These are phyloP conservation scores for Clavulina sp. DNA, from an alignment of 768 basidiomycete genomes.

Conservation along the genomic window DNA sequence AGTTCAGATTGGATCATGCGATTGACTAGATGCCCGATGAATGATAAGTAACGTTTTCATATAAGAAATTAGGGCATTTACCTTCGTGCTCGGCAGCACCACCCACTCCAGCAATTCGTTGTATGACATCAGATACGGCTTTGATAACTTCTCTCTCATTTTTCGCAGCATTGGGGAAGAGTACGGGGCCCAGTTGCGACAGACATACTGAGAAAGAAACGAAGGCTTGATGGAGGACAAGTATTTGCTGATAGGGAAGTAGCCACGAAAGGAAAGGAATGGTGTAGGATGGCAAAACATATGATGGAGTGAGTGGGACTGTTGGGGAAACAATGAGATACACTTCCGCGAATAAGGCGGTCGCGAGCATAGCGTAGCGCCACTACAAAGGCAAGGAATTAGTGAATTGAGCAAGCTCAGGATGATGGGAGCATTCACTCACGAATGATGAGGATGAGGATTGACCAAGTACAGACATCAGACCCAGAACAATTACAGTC, in stretches of 20 bases:
- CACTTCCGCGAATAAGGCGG: slow-evolving; percentile 43
- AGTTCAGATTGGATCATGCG: slow-evolving; percentile 37
- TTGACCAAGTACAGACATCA: slow-evolving; percentile 45
- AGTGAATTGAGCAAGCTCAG: neutral
- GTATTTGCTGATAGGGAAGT: slow-evolving; percentile 57
- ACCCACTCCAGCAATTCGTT: slow-evolving; percentile 23
- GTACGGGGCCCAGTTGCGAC: slow-evolving; percentile 47
- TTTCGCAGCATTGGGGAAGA: slow-evolving; percentile 26
- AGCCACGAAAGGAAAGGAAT: neutral
- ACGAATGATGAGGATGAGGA: slow-evolving; percentile 48
- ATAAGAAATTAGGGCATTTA: slow-evolving; percentile 15
- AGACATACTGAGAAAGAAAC: slow-evolving; percentile 58
- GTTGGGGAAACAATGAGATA: slow-evolving; percentile 45
- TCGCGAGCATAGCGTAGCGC: slow-evolving; percentile 59
- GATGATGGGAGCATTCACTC: slow-evolving; percentile 19
- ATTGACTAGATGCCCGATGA: slow-evolving; percentile 24
- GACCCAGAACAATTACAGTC: slow-evolving; percentile 35
- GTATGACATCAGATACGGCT: neutral
- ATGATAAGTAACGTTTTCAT: slow-evolving; percentile 1
- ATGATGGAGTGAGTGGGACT: slow-evolving; percentile 18
- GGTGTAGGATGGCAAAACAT: slow-evolving; percentile 18
- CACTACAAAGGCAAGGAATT: slow-evolving; percentile 32
- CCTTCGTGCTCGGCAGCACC: slow-evolving; percentile 38
- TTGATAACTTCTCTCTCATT: slow-evolving; percentile 3
- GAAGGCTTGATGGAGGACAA: slow-evolving; percentile 62